Evolutionary conservation across 495 filamentous ascomycete species (phyloP), one percentile per base, ranked within the genome.

Genomic region (Penicillium malachiteum): DNA sequence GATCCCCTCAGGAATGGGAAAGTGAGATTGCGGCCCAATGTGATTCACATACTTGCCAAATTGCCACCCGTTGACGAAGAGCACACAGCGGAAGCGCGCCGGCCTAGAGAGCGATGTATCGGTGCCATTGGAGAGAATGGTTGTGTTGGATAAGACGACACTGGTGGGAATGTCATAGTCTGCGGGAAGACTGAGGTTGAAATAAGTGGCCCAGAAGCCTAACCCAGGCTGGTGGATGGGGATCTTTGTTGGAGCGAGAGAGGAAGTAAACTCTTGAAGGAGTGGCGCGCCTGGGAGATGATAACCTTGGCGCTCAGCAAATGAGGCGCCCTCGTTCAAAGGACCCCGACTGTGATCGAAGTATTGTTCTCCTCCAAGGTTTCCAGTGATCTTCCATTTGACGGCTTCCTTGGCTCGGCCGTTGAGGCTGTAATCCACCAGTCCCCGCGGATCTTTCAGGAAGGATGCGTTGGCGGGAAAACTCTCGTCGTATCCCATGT

Each of bases 301-400:
- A 55, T 70, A 85, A 2, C 85, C 86, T 55, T 82, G 74, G 16
- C 86, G 70, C 56, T 88, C 86, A 6, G 78, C 77, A 46, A 67
- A 86, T 13, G 85, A 55, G 0, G 78, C 84, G 26, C 85, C 85
- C 69, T 89, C 87, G 56, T 89, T 90, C 43, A 88, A 50, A 14
- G 85, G 87, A 11, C 87, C 86, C 38, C 85, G 79, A 1, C 69
- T 66, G 17, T 72, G 68, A 58, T 90, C 87, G 1, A 56, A 18
- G 63, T 86, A 87, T 38, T 80, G 58, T 52, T 89, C 85, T 11
- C 87, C 87, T 26, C 80, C 81, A 3, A 88, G 67, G 53, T 90
- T 89, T 1, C 87, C 87, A 0, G 85, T 87, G 5, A 90, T 63
- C 63, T 87, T 88, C 87, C 87, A 89, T 8, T 69, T 73, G 16